Percentiles rank a stretch among this genome's conserved stretches.
Evolutionary conservation across 1,139 yeast genomes (phyloP).

Genomic region (Saccharomyces hybrid): DNA sequence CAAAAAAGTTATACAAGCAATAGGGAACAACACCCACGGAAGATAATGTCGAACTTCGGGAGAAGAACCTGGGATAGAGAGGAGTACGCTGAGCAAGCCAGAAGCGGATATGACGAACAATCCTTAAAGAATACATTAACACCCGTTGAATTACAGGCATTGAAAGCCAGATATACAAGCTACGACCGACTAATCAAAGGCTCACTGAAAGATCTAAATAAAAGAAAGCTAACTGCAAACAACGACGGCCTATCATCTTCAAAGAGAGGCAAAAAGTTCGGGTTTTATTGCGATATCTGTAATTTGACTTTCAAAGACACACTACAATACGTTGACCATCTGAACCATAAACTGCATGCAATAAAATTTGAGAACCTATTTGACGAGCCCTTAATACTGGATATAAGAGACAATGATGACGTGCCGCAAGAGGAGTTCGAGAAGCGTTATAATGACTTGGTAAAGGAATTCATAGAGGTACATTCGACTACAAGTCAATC

Average conservation of each 20-base stretch:
- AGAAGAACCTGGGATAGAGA: slow-evolving; percentile 64
- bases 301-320: slow-evolving; percentile 74
- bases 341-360: slow-evolving; percentile 61
- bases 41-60: slow-evolving; percentile 39
- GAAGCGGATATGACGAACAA: slow-evolving; percentile 5
- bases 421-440: slow-evolving; percentile 34
- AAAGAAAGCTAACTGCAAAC: slow-evolving; percentile 39
- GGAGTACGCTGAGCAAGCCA: slow-evolving; percentile 49
- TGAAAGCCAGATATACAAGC: slow-evolving; percentile 24
- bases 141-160: slow-evolving; percentile 12
- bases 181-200: slow-evolving; percentile 25
- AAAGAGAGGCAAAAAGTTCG: slow-evolving; percentile 57
- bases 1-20: neutral
- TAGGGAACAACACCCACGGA: neutral
- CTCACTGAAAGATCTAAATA: slow-evolving; percentile 38
- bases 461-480: slow-evolving; percentile 20
- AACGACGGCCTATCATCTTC: slow-evolving; percentile 29
- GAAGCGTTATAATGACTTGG: slow-evolving; percentile 19
- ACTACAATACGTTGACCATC: slow-evolving; percentile 71
- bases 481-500: slow-evolving; percentile 5
- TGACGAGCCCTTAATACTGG: slow-evolving; percentile 22
- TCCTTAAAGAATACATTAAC: slow-evolving; percentile 10
- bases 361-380: slow-evolving; percentile 33
- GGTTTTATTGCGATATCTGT: slow-evolving; percentile 78
- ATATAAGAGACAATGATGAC: slow-evolving; percentile 31